A percentile compares a stretch with the other conserved stretches of the same genome.
phyloP scores from a whole-genome alignment of 192 early-diverging fungal genomes.

The Coemansia sp. region DNA sequence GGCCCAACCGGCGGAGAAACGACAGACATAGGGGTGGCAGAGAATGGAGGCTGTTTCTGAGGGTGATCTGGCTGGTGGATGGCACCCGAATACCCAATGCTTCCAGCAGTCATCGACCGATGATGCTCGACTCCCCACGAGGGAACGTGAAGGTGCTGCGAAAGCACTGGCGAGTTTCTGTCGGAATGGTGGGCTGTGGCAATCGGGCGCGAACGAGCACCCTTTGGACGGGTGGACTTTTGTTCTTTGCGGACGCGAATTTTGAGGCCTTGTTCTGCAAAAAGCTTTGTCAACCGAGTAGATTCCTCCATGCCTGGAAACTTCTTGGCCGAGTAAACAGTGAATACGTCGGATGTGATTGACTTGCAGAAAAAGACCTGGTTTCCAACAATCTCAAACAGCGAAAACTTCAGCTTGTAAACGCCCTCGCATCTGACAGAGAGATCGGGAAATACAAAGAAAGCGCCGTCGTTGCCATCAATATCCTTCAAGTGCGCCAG shows the following conservation, averaged over 20 bases:
- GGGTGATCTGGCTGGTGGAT: conserved; percentile 15
- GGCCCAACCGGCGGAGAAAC: conserved; percentile 6
- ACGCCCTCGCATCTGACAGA: conserved; percentile 92
- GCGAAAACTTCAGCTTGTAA: conserved; percentile 80
- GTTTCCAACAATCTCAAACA: conserved; percentile 88
- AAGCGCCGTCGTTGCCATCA: conserved; percentile 85
- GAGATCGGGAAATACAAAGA: conserved; percentile 97
- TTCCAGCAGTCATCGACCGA: conserved; percentile 17
- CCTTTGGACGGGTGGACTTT: conserved; percentile 49
- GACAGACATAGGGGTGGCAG: conserved; percentile 11
- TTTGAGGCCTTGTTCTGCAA: conserved; percentile 96
- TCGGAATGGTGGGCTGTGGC: conserved; percentile 27
- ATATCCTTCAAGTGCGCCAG: conserved; percentile 88
- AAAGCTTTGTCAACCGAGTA: conserved; percentile 82
- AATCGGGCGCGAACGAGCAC: conserved; percentile 44
- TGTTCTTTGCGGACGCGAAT: conserved; percentile 91
- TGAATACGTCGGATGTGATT: conserved; percentile 81
- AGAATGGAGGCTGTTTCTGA: conserved; percentile 11
- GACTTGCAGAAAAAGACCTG: conserved; percentile 91
- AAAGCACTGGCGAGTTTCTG: conserved; percentile 3
- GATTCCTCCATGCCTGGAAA: conserved; percentile 98
- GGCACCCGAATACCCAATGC: conserved; percentile 17
- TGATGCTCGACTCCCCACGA: conserved; percentile 28
- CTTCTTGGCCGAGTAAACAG: conserved; percentile 91
- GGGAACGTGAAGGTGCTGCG: conserved; percentile 10